A percentile compares a stretch with the other conserved stretches of the same genome.
Conservation (phyloP, 805 yeast species). For the Lachancea waltii region DNA sequence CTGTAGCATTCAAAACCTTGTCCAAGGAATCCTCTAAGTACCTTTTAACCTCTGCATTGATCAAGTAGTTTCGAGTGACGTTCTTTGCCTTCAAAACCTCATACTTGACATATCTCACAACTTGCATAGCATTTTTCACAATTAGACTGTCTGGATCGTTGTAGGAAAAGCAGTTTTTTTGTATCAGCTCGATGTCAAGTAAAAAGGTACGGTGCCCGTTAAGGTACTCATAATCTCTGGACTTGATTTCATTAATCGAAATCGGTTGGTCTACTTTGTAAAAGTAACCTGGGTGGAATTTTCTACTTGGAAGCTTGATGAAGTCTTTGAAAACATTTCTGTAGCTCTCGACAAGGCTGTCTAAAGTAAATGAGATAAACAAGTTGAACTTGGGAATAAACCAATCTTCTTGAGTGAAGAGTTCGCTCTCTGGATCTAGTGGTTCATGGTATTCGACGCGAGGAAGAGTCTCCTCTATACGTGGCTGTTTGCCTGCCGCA, state of each 20-base stretch:
- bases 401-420: slow-evolving; percentile 27
- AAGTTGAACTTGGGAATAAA: slow-evolving; percentile 29
- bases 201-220: slow-evolving; percentile 37
- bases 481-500: slow-evolving; percentile 31
- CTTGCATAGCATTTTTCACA: slow-evolving; percentile 55
- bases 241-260: slow-evolving; percentile 59
- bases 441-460: slow-evolving; percentile 25
- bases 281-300: slow-evolving; percentile 76
- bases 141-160: slow-evolving; percentile 63
- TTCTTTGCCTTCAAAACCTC: slow-evolving; percentile 38
- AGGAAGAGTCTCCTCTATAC: slow-evolving; percentile 17
- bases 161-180: slow-evolving; percentile 62
- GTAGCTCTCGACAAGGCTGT: slow-evolving; percentile 25
- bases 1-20: slow-evolving; percentile 28
- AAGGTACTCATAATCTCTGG: slow-evolving; percentile 30
- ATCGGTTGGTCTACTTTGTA: slow-evolving; percentile 57
- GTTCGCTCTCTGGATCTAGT: slow-evolving; percentile 28
- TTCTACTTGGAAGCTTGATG: slow-evolving; percentile 64
- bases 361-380: slow-evolving; percentile 27
- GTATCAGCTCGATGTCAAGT: slow-evolving; percentile 60
- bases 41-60: slow-evolving; percentile 23
- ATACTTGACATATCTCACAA: slow-evolving; percentile 50
- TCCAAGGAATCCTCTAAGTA: slow-evolving; percentile 17
- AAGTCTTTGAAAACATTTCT: slow-evolving; percentile 43
- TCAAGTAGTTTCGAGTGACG: slow-evolving; percentile 26